Evolutionary conservation across 1,284 basidiomycete genomes (phyloP).

Genomic region (Leccinum subspadiceum): DNA sequence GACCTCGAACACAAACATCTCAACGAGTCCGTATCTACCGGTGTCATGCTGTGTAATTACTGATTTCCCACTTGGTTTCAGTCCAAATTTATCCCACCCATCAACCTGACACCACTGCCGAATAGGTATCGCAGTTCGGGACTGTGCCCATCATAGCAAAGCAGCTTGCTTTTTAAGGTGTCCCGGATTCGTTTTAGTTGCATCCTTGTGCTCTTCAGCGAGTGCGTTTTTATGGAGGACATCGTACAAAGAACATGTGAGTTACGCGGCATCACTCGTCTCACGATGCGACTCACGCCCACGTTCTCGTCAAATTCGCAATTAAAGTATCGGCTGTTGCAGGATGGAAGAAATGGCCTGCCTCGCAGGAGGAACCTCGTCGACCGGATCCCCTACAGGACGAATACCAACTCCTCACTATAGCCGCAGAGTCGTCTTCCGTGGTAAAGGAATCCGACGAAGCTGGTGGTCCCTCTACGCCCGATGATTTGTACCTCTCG

Average conservation of each 20-base stretch:
- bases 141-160: neutral
- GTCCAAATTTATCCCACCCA: neutral
- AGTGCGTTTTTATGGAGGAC: conserved; percentile 11
- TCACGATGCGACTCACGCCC: conserved; percentile 1
- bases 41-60: neutral
- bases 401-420: conserved; percentile 28
- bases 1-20: neutral
- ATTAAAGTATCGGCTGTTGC: conserved; percentile 13
- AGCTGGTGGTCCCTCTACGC: neutral
- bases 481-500: neutral
- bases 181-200: neutral
- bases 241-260: conserved; percentile 11
- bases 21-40: neutral
- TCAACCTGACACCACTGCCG: neutral
- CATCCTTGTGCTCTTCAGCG: neutral
- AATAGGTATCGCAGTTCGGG: neutral
- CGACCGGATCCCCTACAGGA: conserved; percentile 18
- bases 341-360: conserved; percentile 23
- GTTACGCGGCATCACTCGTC: neutral
- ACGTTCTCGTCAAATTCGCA: neutral
- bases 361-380: neutral
- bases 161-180: neutral
- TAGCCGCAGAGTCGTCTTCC: conserved; percentile 6
- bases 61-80: neutral
- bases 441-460: conserved; percentile 14